Percentiles rank a stretch among this genome's conserved stretches.
Conservation (phyloP, 352 stramenopile species). For the Pythium volutum region DNA sequence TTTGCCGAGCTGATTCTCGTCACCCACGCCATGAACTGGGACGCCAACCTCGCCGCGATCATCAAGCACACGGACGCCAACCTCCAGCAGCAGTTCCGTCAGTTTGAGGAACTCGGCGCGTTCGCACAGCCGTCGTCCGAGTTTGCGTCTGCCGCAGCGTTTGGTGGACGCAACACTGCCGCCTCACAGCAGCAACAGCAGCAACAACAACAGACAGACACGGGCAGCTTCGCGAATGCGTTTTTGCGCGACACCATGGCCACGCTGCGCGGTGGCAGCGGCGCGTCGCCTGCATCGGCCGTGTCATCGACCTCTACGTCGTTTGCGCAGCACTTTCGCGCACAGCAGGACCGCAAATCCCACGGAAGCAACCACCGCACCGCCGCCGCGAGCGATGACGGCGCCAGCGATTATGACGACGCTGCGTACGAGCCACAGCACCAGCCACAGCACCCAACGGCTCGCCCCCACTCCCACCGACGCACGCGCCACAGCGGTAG, state of each 20-base stretch:
- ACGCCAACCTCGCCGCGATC: slow-evolving; percentile 70
- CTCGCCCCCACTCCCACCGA: neutral
- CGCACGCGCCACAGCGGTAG: neutral
- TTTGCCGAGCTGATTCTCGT: neutral
- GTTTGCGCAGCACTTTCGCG: slow-evolving; percentile 52
- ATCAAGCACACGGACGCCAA: slow-evolving; percentile 83
- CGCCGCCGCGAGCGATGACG: slow-evolving; percentile 8
- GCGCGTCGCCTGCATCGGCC: neutral
- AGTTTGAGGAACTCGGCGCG: slow-evolving; percentile 41
- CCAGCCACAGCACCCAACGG: neutral
- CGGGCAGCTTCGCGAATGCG: slow-evolving; percentile 13
- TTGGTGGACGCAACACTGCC: neutral
- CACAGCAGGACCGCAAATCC: slow-evolving; percentile 46
- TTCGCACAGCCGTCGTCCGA: slow-evolving; percentile 5
- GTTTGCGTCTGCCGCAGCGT: neutral
- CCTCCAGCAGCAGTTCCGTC: slow-evolving; percentile 70
- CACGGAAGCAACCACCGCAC: slow-evolving; percentile 20
- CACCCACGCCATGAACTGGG: slow-evolving; percentile 53
- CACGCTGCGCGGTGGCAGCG: slow-evolving; percentile 6
- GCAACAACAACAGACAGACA: neutral
- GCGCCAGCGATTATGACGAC: slow-evolving; percentile 15
- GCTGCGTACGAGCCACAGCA: slow-evolving; percentile 4
- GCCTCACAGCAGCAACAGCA: neutral
- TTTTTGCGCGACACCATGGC: slow-evolving; percentile 26
- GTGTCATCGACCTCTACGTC: neutral